Evolutionary conservation across 306 rosid species (phyloP).

Genomic region (Lathyrus tuberosus): DNA sequence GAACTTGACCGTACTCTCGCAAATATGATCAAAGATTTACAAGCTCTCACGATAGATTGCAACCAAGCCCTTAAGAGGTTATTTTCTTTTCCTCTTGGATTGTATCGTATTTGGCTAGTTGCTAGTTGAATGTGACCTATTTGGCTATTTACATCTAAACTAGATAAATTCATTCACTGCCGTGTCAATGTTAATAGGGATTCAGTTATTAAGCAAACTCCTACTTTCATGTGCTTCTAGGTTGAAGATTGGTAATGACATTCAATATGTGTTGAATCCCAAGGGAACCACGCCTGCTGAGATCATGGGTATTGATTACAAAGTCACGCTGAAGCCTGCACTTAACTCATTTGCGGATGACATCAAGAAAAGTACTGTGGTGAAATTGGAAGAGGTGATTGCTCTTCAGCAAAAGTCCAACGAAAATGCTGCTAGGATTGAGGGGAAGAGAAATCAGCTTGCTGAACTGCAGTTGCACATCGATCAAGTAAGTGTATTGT

Average conservation of each 20-base stretch:
- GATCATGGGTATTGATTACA: conserved; percentile 82
- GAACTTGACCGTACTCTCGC: conserved; percentile 55
- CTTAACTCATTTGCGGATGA: conserved; percentile 59
- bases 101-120: not conserved
- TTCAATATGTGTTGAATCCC: conserved; percentile 73
- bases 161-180: not conserved
- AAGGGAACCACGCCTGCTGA: conserved; percentile 74
- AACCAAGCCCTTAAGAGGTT: conserved; percentile 78
- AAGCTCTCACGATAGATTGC: conserved; percentile 72
- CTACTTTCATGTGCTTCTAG: conserved; percentile 46
- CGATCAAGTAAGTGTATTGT: conserved; percentile 62
- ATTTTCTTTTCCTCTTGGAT: not conserved
- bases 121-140: not conserved
- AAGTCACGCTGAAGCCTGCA: conserved; percentile 62
- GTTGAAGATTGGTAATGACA: conserved; percentile 66
- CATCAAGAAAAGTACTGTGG: conserved; percentile 67
- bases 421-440: conserved; percentile 60
- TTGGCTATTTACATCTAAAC: not conserved
- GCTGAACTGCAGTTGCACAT: conserved; percentile 50
- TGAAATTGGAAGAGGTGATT: conserved; percentile 62
- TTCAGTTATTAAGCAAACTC: not conserved
- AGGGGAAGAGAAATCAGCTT: conserved; percentile 61
- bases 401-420: conserved; percentile 62
- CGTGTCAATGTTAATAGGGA: not conserved
- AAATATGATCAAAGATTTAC: conserved; percentile 68